Evolutionary conservation across 2,329 filamentous ascomycete species (phyloP).

Genomic region (Colletotrichum australisinense): DNA sequence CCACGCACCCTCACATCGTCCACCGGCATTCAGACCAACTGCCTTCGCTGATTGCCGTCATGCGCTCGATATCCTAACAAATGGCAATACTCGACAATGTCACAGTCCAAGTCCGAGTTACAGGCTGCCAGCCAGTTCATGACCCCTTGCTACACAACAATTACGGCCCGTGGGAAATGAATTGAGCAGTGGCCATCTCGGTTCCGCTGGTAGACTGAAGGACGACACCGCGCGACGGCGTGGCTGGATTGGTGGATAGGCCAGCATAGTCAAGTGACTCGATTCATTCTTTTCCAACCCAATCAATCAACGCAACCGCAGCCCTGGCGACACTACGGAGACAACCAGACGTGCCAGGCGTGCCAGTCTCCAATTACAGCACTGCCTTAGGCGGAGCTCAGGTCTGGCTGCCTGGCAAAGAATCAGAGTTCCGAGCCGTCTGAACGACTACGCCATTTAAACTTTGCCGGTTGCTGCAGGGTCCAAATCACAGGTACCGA

Average conservation of each 20-base stretch:
- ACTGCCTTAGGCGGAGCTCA: slow-evolving; percentile 18
- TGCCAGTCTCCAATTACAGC: neutral
- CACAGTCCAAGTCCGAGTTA: neutral
- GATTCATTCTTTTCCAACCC: slow-evolving; percentile 1
- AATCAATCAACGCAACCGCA: slow-evolving; percentile 16
- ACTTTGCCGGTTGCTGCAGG: slow-evolving; percentile 32
- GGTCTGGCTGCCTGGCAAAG: neutral
- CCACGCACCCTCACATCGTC: neutral
- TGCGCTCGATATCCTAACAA: neutral
- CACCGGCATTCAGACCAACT: neutral
- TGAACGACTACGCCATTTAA: slow-evolving; percentile 25
- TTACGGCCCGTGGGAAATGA: neutral
- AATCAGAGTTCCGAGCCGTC: slow-evolving; percentile 11
- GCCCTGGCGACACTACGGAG: neutral
- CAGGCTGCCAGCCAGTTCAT: slow-evolving; percentile 5
- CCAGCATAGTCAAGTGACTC: slow-evolving; percentile 22
- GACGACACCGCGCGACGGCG: neutral
- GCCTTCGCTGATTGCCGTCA: slow-evolving; percentile 16
- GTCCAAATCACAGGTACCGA: slow-evolving; percentile 21
- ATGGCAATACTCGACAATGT: neutral
- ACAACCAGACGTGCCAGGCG: neutral
- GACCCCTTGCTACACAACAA: neutral
- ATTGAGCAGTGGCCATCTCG: neutral
- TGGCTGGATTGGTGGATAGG: slow-evolving; percentile 3
- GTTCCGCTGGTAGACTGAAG: neutral